phyloP scores from a whole-genome alignment of 805 yeast genomes.

The Kodamaea laetipori region DNA sequence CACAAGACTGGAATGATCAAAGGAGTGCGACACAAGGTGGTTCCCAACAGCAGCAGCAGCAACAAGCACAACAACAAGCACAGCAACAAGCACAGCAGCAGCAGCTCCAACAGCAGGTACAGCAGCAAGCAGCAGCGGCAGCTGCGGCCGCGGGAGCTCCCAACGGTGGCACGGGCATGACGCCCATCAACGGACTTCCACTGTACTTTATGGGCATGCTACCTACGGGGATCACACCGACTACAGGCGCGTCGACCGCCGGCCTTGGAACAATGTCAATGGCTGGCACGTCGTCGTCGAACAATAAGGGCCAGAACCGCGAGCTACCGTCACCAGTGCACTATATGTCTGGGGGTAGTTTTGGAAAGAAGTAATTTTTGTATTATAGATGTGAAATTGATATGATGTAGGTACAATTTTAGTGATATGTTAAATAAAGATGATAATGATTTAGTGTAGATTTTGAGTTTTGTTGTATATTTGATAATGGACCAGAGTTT shows the following conservation, averaged over 20 bases:
- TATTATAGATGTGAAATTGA: constrained; percentile 3
- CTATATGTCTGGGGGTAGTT: constrained; percentile 18
- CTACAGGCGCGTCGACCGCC: constrained; percentile 21
- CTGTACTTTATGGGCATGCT: constrained; percentile 41
- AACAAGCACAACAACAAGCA: constrained; percentile 22
- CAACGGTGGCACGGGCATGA: constrained; percentile 23
- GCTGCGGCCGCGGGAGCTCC: background rate
- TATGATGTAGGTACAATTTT: too few species aligned
- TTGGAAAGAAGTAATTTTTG: constrained; percentile 12
- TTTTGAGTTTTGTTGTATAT: too few species aligned
- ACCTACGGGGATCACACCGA: constrained; percentile 22
- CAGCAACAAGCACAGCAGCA: constrained; percentile 23
- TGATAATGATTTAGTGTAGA: too few species aligned
- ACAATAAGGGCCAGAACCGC: constrained; percentile 12
- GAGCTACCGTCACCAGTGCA: constrained; percentile 25
- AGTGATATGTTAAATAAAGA: too few species aligned
- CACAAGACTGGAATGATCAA: constrained; percentile 45
- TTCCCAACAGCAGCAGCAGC: constrained; percentile 17
- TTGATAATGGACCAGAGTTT: too few species aligned
- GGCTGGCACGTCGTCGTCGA: constrained; percentile 6
- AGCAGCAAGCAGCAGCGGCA: constrained; percentile 26
- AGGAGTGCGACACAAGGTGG: constrained; percentile 2
- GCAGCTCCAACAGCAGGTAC: constrained; percentile 12
- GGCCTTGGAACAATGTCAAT: constrained; percentile 16
- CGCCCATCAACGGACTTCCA: constrained; percentile 38